These are phyloP conservation scores for Flaveria brownii DNA, from an alignment of 129 eudicot species.

Conservation along the genomic window DNA sequence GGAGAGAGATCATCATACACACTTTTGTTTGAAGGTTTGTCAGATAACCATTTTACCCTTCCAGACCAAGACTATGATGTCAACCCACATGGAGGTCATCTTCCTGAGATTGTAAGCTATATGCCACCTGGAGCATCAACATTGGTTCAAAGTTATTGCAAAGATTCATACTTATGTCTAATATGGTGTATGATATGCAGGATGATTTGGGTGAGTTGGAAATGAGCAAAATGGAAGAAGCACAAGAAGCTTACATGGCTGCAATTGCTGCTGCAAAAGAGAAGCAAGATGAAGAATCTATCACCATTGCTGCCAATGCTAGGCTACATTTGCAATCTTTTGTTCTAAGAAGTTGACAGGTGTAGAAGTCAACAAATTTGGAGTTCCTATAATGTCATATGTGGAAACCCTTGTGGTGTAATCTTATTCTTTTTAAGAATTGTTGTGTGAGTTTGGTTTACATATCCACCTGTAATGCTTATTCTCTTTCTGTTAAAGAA, in stretches of 20 bases:
- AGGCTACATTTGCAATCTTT: slow-evolving; percentile 69
- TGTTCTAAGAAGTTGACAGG: slow-evolving; percentile 36
- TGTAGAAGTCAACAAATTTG: slow-evolving; percentile 27
- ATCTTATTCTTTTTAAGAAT: slow-evolving; percentile 4
- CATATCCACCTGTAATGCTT: slow-evolving; percentile 25
- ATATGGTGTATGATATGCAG: slow-evolving; percentile 32
- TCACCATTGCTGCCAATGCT: slow-evolving; percentile 66
- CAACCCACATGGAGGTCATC: slow-evolving; percentile 44
- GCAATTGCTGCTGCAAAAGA: slow-evolving; percentile 80
- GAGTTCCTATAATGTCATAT: slow-evolving; percentile 13
- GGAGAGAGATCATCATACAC: slow-evolving; percentile 72
- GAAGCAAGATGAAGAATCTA: slow-evolving; percentile 81
- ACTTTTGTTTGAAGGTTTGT: slow-evolving; percentile 66
- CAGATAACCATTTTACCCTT: slow-evolving; percentile 39
- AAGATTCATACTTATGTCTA: neutral
- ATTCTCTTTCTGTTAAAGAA: slow-evolving; percentile 19
- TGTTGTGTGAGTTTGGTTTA: slow-evolving; percentile 17
- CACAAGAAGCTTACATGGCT: slow-evolving; percentile 72
- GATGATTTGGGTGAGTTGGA: slow-evolving; percentile 59
- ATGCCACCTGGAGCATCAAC: neutral
- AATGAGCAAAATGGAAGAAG: slow-evolving; percentile 60
- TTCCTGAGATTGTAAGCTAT: slow-evolving; percentile 62
- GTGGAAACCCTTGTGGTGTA: slow-evolving; percentile 29
- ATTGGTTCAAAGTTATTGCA: slow-evolving; percentile 12
- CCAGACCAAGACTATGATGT: slow-evolving; percentile 58